Evolutionary conservation across 371 early-diverging fungal genomes (phyloP).

Genomic region (Parasitella parasitica): DNA sequence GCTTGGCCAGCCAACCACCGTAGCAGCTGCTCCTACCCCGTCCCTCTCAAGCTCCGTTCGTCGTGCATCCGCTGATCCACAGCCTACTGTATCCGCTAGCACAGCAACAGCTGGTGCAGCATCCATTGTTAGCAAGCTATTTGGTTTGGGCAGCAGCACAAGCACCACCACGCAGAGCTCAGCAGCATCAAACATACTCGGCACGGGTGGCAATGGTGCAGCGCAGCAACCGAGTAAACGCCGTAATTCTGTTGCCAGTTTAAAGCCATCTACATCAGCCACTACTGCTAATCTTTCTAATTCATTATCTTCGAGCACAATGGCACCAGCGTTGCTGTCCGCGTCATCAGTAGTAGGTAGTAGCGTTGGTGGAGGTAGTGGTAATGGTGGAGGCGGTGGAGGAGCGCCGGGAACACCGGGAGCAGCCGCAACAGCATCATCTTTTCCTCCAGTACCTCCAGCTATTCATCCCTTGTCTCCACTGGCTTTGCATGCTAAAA

Average conservation of each 20-base stretch:
- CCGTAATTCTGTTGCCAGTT: neutral
- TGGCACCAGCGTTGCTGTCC: neutral
- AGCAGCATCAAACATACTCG: neutral
- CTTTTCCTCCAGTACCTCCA: neutral
- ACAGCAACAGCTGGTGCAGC: neutral
- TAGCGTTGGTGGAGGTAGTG: too few relatives aligned
- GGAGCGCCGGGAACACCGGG: too few relatives aligned
- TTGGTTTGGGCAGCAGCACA: neutral
- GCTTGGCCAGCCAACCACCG: constrained; percentile 21
- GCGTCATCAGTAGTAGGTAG: neutral
- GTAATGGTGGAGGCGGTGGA: too few relatives aligned
- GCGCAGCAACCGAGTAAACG: neutral
- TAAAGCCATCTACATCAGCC: neutral
- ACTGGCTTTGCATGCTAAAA: constrained; percentile 39
- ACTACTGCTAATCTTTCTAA: neutral
- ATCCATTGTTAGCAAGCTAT: neutral
- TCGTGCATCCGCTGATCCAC: neutral
- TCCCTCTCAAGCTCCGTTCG: neutral
- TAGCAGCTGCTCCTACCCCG: neutral
- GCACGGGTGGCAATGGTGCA: neutral
- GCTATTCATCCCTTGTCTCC: constrained; percentile 38
- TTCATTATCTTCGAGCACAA: neutral
- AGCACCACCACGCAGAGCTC: neutral
- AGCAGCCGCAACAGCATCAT: constrained; percentile 8
- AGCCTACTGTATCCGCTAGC: neutral